Conservation (phyloP, 805 yeast species). For the Zygoascus ofunaensis region DNA sequence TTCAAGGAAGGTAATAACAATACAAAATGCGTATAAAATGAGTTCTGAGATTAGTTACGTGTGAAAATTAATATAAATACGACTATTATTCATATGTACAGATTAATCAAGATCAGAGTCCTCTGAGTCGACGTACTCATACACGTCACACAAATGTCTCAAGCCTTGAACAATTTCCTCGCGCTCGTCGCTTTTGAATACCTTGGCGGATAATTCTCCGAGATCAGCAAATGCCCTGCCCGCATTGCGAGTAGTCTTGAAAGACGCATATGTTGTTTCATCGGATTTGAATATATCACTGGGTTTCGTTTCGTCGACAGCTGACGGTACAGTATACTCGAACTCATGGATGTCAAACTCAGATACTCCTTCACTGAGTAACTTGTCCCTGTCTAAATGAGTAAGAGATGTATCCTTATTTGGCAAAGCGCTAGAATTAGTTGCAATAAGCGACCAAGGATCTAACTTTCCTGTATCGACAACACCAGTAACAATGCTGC, state of each 20-base stretch:
- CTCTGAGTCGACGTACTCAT: constrained; percentile 16
- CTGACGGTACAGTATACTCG: constrained; percentile 15
- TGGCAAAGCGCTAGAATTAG: not conserved
- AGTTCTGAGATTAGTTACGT: too few species aligned
- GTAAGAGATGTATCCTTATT: not conserved
- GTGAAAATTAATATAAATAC: too few species aligned
- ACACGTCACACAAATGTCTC: constrained; percentile 14
- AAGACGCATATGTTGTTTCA: constrained; percentile 2
- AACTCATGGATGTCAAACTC: constrained; percentile 7
- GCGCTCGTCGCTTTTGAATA: constrained; percentile 13
- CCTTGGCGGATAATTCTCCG: not conserved
- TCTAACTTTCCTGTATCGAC: not conserved
- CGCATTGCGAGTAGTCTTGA: not conserved
- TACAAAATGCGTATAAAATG: too few species aligned
- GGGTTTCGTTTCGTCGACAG: constrained; percentile 1
- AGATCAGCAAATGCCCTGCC: constrained; percentile 1
- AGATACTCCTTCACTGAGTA: constrained; percentile 13
- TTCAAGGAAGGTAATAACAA: too few species aligned
- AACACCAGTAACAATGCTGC: not conserved
- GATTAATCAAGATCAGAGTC: constrained; percentile 16
- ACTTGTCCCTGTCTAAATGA: constrained; percentile 2
- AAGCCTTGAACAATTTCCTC: constrained; percentile 19
- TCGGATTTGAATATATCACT: not conserved
- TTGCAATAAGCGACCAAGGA: not conserved
- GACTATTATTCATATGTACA: too few species aligned